Base-by-base conservation (phyloP, 2,329 filamentous ascomycete genomes). In the Cryphonectria parasitica region DNA sequence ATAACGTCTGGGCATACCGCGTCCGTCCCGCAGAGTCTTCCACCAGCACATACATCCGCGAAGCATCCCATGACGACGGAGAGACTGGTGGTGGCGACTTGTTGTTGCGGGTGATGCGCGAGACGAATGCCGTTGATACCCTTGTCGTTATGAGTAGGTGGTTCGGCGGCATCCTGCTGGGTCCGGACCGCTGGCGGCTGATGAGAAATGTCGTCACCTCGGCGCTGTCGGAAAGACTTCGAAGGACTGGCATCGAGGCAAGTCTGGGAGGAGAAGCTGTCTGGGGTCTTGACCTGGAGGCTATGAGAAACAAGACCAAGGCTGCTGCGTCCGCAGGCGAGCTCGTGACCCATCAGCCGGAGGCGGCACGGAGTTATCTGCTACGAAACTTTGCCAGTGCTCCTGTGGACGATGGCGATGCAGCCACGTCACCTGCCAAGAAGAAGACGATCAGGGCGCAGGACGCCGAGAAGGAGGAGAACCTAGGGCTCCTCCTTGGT, bases 321-420 rank as follows among this genome's bases (percentile, higher is more conserved):
- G 72, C 68, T 1, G 60, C 73, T 25, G 80, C 79, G 0, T 76
- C 77, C 0, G 80, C 82, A 7, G 78, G 83, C 5, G 86, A 88
- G 1, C 88, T 96, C 80, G 90, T 92, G 1, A 91, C 95, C 34
- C 90, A 94, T 76, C 88, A 88, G 25, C 90, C 94, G 0, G 90
- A 95, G 76, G 86, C 86, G 6, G 92, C 93, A 15, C 82, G 85
- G 67, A 82, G 82, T 64, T 90, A 89, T 75, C 82, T 89, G 43
- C 77, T 88, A 25, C 87, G 83, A 74, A 87, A 86, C 69, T 94
- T 94, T 78, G 84, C 84, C 7, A 82, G 83, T 8, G 82, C 81
- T 0, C 80, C 84, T 31, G 67, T 67, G 11, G 69, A 72, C 22
- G 66, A 45, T 6, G 68, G 69, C 31, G 70, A 73, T 10, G 54